phyloP scores from a whole-genome alignment of 306 rosid species.

The Rosa lucieae region DNA sequence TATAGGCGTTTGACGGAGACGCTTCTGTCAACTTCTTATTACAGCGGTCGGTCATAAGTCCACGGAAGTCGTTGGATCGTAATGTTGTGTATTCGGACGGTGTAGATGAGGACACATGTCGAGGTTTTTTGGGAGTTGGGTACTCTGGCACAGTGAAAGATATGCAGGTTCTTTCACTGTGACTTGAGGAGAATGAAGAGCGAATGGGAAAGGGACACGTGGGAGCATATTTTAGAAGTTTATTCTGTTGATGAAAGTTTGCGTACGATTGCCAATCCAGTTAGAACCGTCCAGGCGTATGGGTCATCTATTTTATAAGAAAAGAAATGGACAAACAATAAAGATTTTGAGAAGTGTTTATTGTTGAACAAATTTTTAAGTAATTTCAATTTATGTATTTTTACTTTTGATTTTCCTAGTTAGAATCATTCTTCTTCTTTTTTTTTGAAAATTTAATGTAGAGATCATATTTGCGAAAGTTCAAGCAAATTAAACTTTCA shows the following conservation, averaged over 20 bases:
- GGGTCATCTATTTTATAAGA: neutral
- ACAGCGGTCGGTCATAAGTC: conserved; percentile 24
- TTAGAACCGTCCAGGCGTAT: neutral
- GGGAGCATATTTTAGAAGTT: neutral
- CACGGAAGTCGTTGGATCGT: conserved; percentile 27
- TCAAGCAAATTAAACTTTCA: too few relatives aligned
- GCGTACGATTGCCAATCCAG: neutral
- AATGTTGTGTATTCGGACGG: conserved; percentile 28
- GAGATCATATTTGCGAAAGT: too few relatives aligned
- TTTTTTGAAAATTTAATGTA: too few relatives aligned
- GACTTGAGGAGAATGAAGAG: neutral
- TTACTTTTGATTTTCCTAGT: too few relatives aligned
- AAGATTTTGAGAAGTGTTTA: too few relatives aligned
- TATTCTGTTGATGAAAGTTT: neutral
- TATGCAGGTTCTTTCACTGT: neutral
- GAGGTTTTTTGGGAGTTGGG: neutral
- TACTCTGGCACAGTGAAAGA: too few relatives aligned
- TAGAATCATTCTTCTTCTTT: too few relatives aligned
- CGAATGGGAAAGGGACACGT: neutral
- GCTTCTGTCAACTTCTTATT: conserved; percentile 16
- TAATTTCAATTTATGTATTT: too few relatives aligned
- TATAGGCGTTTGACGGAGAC: neutral
- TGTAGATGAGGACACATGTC: neutral
- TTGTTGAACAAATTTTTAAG: too few relatives aligned
- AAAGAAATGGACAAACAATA: too few relatives aligned